phyloP scores from a whole-genome alignment of 169 alveolate genomes.

The Plasmodium knowlesi region DNA sequence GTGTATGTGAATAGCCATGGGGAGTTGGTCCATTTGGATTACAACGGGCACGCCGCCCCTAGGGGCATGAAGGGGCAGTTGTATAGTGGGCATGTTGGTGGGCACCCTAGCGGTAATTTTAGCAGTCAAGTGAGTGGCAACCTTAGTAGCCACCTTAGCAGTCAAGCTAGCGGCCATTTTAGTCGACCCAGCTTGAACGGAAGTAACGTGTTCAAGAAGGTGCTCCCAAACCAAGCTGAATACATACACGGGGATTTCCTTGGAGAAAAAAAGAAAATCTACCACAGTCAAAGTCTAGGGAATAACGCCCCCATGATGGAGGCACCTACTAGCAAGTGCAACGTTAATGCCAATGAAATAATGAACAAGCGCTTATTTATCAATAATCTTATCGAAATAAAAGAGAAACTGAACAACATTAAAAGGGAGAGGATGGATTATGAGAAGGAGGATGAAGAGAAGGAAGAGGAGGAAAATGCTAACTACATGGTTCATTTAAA shows the following conservation, averaged over 20 bases:
- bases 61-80: not conserved
- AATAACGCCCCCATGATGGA: not conserved
- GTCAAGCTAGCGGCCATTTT: not conserved
- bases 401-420: slow-evolving; percentile 34
- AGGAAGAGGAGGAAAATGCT: not conserved
- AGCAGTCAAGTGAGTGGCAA: too few species aligned
- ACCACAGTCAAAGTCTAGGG: not conserved
- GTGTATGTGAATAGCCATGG: not conserved
- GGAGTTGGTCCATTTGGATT: not conserved
- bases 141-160: not conserved
- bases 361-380: not conserved
- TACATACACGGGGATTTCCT: not conserved
- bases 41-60: not conserved
- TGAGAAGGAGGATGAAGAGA: slow-evolving; percentile 39
- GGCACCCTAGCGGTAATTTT: not conserved
- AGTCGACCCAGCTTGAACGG: not conserved
- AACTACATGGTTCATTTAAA: slow-evolving; percentile 8
- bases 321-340: not conserved
- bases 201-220: not conserved
- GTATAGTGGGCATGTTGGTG: not conserved
- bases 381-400: not conserved
- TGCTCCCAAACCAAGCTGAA: not conserved
- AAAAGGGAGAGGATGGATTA: slow-evolving; percentile 34
- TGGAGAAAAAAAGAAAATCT: not conserved
- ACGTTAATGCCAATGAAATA: not conserved